Evolutionary conservation across 176 grass and related monocot genomes (phyloP).

Genomic region (Carex scoparia): DNA sequence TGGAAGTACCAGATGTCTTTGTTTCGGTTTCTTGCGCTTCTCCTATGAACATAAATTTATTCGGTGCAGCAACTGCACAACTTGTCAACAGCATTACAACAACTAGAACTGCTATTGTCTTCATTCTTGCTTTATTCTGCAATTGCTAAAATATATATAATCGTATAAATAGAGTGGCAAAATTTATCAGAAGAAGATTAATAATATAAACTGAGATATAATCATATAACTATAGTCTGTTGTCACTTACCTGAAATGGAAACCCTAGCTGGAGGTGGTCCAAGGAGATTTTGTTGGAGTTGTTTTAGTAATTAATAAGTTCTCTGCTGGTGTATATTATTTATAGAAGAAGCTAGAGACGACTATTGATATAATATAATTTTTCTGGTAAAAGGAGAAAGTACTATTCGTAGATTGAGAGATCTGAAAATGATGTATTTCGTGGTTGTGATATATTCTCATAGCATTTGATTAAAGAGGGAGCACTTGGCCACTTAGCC

Average conservation of each 20-base stretch:
- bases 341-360: slow-evolving; percentile 17
- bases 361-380: not conserved
- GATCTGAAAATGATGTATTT: slow-evolving; percentile 29
- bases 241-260: slow-evolving; percentile 32
- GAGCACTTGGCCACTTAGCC: slow-evolving; percentile 18
- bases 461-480: slow-evolving; percentile 13
- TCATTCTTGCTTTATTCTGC: slow-evolving; percentile 17
- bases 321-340: slow-evolving; percentile 2
- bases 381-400: not conserved
- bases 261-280: slow-evolving; percentile 7
- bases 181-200: not conserved
- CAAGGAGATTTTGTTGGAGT: slow-evolving; percentile 17
- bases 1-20: not conserved
- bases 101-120: slow-evolving; percentile 11
- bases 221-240: not conserved
- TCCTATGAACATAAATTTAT: slow-evolving; percentile 10
- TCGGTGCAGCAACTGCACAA: not conserved
- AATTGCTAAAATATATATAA: not conserved
- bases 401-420: not conserved
- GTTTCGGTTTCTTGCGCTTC: not conserved
- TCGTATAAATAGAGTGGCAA: not conserved
- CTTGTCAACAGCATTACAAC: slow-evolving; percentile 19
- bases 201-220: not conserved
- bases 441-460: slow-evolving; percentile 14
- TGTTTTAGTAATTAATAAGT: slow-evolving; percentile 22